phyloP scores from a whole-genome alignment of 805 yeast species.

The Schizosaccharomyces cryophilus region DNA sequence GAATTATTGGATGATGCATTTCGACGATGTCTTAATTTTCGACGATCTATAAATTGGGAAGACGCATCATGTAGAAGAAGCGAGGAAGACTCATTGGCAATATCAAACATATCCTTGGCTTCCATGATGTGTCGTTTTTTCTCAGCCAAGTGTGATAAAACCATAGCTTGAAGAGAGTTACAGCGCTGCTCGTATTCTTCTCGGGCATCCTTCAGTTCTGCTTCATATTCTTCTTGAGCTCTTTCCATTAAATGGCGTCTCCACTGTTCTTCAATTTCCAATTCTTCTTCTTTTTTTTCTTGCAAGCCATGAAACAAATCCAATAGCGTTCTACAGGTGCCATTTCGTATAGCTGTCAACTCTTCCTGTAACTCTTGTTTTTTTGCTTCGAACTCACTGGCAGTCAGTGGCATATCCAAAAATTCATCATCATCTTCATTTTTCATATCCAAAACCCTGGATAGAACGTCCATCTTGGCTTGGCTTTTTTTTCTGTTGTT shows the following conservation, averaged over 20 bases:
- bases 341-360: not conserved
- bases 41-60: not conserved
- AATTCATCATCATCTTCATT: not conserved
- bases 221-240: not conserved
- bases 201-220: not conserved
- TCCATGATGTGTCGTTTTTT: not conserved
- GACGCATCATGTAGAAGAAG: not conserved
- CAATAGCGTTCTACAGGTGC: not conserved
- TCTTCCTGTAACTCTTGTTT: not conserved
- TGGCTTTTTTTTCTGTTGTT: not conserved
- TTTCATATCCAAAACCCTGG: not conserved
- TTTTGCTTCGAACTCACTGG: not conserved
- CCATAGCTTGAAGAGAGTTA: not conserved
- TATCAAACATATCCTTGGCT: not conserved
- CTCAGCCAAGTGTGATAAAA: not conserved
- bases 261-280: not conserved
- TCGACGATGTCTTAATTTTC: constrained; percentile 2
- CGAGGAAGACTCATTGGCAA: not conserved
- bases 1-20: not conserved
- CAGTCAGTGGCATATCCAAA: not conserved
- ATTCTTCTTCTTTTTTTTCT: not conserved
- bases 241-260: not conserved
- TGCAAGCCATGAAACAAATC: not conserved
- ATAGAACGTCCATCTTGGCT: not conserved
- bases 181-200: not conserved